Conservation (phyloP, 805 yeast species). For the Brettanomyces anomalus region DNA sequence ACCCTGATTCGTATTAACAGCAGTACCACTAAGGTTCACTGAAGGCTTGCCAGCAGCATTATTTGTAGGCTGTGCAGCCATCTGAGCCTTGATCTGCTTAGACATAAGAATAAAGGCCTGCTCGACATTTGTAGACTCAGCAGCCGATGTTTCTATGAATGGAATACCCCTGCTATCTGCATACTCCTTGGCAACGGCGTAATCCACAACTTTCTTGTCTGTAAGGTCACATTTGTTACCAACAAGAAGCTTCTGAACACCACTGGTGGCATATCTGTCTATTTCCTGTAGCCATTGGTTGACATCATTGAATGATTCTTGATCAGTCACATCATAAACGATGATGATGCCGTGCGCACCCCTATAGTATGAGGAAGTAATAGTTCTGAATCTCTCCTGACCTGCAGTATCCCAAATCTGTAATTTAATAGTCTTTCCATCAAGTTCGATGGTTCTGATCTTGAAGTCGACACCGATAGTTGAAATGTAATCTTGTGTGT, state of each 20-base stretch:
- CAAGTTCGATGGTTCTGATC: slow-evolving; percentile 83
- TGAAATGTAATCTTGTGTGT: slow-evolving; percentile 92
- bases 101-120: slow-evolving; percentile 99
- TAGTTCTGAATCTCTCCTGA: slow-evolving; percentile 96
- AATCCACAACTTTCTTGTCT: slow-evolving; percentile 92
- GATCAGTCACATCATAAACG: slow-evolving; percentile 97
- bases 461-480: slow-evolving; percentile 97
- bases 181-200: slow-evolving; percentile 93
- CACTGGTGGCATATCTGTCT: slow-evolving; percentile 96
- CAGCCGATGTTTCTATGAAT: slow-evolving; percentile 92
- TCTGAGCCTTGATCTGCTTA: slow-evolving; percentile 92
- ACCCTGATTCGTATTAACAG: slow-evolving; percentile 34
- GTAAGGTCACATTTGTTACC: slow-evolving; percentile 94
- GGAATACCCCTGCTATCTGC: slow-evolving; percentile 94
- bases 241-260: slow-evolving; percentile 89
- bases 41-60: slow-evolving; percentile 41
- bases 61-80: slow-evolving; percentile 49
- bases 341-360: slow-evolving; percentile 98
- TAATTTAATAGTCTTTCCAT: slow-evolving; percentile 93
- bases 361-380: slow-evolving; percentile 94
- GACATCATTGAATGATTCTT: slow-evolving; percentile 90
- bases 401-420: slow-evolving; percentile 99
- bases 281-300: slow-evolving; percentile 98
- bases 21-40: slow-evolving; percentile 68
- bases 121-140: slow-evolving; percentile 92